Percentiles rank a stretch among this genome's conserved stretches.
These are phyloP conservation scores for Eucalyptus sideroxylon DNA, from an alignment of 345 rosid species.

Conservation along the genomic window DNA sequence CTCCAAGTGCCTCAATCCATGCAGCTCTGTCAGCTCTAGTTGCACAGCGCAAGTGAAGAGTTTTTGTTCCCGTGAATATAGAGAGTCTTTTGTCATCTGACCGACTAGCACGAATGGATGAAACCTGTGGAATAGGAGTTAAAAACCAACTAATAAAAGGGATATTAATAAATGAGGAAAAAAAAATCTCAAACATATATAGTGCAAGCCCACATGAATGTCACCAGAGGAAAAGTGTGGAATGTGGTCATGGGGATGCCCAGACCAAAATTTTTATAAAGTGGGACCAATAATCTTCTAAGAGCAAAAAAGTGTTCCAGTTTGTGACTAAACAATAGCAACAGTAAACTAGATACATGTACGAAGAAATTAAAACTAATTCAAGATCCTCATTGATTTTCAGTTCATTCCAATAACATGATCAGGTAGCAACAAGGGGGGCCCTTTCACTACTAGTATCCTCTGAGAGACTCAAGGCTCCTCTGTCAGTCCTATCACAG, in stretches of 20 bases:
- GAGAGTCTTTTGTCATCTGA: slow-evolving; percentile 96
- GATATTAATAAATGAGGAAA: not conserved
- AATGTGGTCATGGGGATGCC: not conserved
- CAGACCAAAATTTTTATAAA: not conserved
- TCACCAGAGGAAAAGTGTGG: not conserved
- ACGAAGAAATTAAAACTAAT: not conserved
- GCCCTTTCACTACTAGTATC: not conserved
- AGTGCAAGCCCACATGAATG: not conserved
- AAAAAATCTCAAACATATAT: not conserved
- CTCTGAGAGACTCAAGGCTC: not conserved
- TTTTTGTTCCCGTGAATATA: slow-evolving; percentile 92
- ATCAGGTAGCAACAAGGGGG: not conserved
- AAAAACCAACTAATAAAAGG: not conserved
- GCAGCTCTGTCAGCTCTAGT: slow-evolving; percentile 69
- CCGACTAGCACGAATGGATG: slow-evolving; percentile 89
- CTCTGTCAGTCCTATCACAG: not conserved
- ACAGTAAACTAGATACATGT: not conserved
- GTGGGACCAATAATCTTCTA: not conserved
- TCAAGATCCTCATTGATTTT: not conserved
- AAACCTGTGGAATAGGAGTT: slow-evolving; percentile 47
- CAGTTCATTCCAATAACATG: not conserved
- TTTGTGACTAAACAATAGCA: not conserved
- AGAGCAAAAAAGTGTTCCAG: not conserved
- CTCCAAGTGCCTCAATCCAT: slow-evolving; percentile 82
- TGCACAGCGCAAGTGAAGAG: slow-evolving; percentile 81